A percentile compares a stretch with the other conserved stretches of the same genome.
Evolutionary conservation across 2,329 filamentous ascomycete genomes (phyloP).

Genomic region (Cordyceps javanica): DNA sequence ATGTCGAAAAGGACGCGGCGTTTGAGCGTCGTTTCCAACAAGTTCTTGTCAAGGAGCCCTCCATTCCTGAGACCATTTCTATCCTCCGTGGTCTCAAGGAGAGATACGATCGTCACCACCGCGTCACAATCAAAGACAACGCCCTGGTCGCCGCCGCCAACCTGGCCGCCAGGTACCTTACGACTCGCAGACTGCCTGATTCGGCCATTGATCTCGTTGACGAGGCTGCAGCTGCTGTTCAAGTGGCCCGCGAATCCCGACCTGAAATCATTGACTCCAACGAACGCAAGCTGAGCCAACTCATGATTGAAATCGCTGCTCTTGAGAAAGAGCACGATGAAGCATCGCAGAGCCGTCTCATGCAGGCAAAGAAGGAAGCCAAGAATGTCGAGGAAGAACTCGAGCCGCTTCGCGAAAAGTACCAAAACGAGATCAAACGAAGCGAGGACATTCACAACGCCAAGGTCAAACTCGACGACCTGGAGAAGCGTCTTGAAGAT

Average conservation of each 20-base stretch:
- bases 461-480: slow-evolving; percentile 87
- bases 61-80: slow-evolving; percentile 83
- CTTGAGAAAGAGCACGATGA: slow-evolving; percentile 92
- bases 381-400: slow-evolving; percentile 93
- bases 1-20: slow-evolving; percentile 96
- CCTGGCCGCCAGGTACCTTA: slow-evolving; percentile 88
- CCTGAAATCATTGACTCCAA: slow-evolving; percentile 93
- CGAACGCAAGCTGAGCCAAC: slow-evolving; percentile 80
- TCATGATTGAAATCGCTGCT: slow-evolving; percentile 96
- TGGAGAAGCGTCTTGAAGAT: slow-evolving; percentile 88
- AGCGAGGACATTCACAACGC: slow-evolving; percentile 89
- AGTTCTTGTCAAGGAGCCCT: slow-evolving; percentile 91
- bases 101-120: slow-evolving; percentile 96
- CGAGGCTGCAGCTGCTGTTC: slow-evolving; percentile 92
- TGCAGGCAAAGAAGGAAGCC: slow-evolving; percentile 79
- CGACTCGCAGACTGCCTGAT: slow-evolving; percentile 82
- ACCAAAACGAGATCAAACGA: slow-evolving; percentile 85
- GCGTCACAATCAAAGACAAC: slow-evolving; percentile 91
- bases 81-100: slow-evolving; percentile 98
- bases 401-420: slow-evolving; percentile 86
- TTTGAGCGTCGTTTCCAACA: slow-evolving; percentile 99
- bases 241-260: slow-evolving; percentile 91
- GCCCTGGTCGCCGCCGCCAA: slow-evolving; percentile 90
- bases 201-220: slow-evolving; percentile 96
- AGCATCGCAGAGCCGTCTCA: slow-evolving; percentile 76